These are phyloP conservation scores for Breynia disticha DNA, from an alignment of 441 rosid genomes.

Conservation along the genomic window DNA sequence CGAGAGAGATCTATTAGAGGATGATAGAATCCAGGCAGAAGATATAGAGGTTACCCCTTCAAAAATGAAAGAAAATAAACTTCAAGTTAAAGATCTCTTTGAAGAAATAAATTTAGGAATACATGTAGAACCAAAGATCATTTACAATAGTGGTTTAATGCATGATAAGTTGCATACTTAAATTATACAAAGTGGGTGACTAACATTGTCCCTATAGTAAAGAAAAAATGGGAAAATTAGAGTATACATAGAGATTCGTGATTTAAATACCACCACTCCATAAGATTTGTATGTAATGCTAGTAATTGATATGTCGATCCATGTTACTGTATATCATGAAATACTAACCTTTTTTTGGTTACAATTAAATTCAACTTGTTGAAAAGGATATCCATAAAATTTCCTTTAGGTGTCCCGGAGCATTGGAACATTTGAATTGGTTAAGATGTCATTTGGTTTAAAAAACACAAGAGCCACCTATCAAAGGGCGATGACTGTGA, in stretches of 20 bases:
- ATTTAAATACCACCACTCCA: background rate
- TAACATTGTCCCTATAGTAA: background rate
- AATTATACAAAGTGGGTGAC: background rate
- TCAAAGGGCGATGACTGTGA: background rate
- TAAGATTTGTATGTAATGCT: background rate
- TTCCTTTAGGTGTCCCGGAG: background rate
- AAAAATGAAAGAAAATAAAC: no score
- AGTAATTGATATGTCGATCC: background rate
- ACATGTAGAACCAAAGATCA: no score
- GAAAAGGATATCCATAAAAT: background rate
- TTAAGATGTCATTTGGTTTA: constrained; percentile 4
- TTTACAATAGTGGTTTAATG: no score
- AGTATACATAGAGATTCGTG: background rate
- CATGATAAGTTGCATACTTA: no score
- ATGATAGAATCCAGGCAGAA: no score
- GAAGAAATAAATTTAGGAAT: no score
- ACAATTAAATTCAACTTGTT: background rate
- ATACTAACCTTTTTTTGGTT: background rate
- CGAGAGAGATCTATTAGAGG: no score
- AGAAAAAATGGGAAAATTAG: constrained; percentile 6
- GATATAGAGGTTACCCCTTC: no score
- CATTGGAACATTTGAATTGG: background rate
- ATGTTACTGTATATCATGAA: background rate
- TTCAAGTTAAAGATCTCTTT: no score
- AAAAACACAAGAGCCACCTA: constrained; percentile 1